These are phyloP conservation scores for Hordeum marinum DNA, from an alignment of 176 grass and related monocot species.

Conservation along the genomic window DNA sequence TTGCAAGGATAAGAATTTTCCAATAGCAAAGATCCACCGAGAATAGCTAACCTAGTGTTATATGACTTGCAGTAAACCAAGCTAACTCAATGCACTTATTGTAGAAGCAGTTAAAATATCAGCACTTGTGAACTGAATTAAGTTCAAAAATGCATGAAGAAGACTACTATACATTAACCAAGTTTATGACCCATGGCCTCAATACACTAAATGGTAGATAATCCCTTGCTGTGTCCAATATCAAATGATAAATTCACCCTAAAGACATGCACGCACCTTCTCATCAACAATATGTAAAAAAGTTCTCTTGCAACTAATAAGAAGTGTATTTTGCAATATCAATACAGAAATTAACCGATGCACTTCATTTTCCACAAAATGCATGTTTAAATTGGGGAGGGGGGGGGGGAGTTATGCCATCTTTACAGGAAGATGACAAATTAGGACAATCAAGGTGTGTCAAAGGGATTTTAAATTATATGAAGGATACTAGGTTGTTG, in stretches of 20 bases:
- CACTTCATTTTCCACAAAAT: not conserved
- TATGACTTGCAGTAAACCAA: not conserved
- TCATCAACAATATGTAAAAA: not conserved
- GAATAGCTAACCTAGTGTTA: not conserved
- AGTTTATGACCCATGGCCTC: not conserved
- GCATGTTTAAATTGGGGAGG: too few relatives aligned
- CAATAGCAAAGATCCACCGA: not conserved
- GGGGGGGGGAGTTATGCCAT: not conserved
- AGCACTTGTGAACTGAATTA: not conserved
- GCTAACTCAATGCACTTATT: not conserved
- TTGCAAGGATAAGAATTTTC: not conserved
- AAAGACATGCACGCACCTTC: not conserved
- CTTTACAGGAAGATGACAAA: not conserved
- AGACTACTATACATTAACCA: conserved; percentile 4
- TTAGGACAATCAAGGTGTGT: not conserved
- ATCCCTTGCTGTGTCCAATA: not conserved
- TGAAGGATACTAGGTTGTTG: not conserved
- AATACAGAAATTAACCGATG: not conserved
- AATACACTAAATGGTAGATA: not conserved
- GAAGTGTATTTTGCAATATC: not conserved
- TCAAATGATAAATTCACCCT: conserved; percentile 1
- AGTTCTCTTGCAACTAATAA: not conserved
- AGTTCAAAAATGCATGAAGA: not conserved
- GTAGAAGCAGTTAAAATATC: not conserved
- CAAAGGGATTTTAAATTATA: not conserved